phyloP scores from a whole-genome alignment of 305 asterid genomes.

The Rubia tinctorum region DNA sequence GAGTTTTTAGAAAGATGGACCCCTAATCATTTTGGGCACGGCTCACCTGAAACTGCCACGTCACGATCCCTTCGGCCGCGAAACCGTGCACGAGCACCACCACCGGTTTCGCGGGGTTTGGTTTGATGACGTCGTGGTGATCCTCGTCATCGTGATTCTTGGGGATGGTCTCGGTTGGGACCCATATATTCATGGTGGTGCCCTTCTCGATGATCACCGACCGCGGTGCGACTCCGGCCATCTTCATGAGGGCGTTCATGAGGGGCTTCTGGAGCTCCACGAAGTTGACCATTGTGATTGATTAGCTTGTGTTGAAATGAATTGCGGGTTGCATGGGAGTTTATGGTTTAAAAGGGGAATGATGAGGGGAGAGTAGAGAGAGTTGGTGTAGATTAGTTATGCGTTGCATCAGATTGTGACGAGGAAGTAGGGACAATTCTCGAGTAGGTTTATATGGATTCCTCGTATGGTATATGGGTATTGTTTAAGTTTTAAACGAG shows the following conservation, averaged over 20 bases:
- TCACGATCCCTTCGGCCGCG: slow-evolving; percentile 83
- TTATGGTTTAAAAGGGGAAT: neutral
- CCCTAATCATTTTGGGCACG: too few relatives aligned
- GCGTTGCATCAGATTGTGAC: slow-evolving; percentile 17
- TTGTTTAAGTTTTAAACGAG: too few relatives aligned
- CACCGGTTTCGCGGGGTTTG: slow-evolving; percentile 53
- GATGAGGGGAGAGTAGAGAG: neutral
- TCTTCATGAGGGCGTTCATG: slow-evolving; percentile 55
- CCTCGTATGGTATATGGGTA: too few relatives aligned
- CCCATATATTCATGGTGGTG: slow-evolving; percentile 69
- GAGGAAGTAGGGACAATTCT: neutral
- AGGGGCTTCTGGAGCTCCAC: slow-evolving; percentile 75
- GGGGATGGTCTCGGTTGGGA: slow-evolving; percentile 49
- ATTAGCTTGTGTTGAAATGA: neutral
- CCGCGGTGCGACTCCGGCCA: slow-evolving; percentile 66
- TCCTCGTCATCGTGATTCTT: slow-evolving; percentile 20
- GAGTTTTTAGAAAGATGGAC: too few relatives aligned
- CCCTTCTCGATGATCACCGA: slow-evolving; percentile 49
- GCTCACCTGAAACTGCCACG: slow-evolving; percentile 49
- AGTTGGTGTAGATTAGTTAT: slow-evolving; percentile 41
- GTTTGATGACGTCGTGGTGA: slow-evolving; percentile 11
- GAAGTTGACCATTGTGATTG: slow-evolving; percentile 55
- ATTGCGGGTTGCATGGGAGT: neutral
- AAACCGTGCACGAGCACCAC: slow-evolving; percentile 86
- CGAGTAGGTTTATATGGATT: too few relatives aligned